Conservation (phyloP, 805 yeast genomes). For the Clavispora asparagi region DNA sequence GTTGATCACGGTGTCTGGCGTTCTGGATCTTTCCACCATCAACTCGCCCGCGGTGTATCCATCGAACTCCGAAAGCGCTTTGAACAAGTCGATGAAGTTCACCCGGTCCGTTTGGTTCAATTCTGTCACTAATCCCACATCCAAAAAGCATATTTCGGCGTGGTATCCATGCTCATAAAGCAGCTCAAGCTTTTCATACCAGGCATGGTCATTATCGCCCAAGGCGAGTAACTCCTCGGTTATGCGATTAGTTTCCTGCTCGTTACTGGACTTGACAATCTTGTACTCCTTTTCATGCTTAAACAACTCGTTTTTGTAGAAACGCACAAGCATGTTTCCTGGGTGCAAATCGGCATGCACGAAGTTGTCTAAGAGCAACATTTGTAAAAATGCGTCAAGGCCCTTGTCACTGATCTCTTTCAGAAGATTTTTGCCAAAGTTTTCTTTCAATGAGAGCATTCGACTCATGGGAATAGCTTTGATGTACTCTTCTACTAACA, state of each 20-base stretch:
- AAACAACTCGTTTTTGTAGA: constrained; percentile 47
- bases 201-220: constrained; percentile 30
- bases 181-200: constrained; percentile 43
- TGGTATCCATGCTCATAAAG: constrained; percentile 56
- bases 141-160: constrained; percentile 87
- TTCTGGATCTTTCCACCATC: constrained; percentile 90
- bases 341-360: constrained; percentile 97
- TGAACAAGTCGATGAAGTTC: constrained; percentile 85
- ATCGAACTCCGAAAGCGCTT: constrained; percentile 83
- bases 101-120: constrained; percentile 69
- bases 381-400: constrained; percentile 84
- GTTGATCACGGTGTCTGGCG: constrained; percentile 88
- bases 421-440: constrained; percentile 49
- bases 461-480: constrained; percentile 78
- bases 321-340: constrained; percentile 82
- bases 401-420: constrained; percentile 74
- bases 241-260: constrained; percentile 42
- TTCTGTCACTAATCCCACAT: constrained; percentile 92
- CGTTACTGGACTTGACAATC: constrained; percentile 38
- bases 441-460: constrained; percentile 47
- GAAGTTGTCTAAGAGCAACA: constrained; percentile 90
- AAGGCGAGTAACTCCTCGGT: constrained; percentile 36
- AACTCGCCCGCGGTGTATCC: constrained; percentile 93
- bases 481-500: constrained; percentile 81
- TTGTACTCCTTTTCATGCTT: constrained; percentile 40